phyloP scores from a whole-genome alignment of 106 monocot genomes.

The Apostasia ramifera region DNA sequence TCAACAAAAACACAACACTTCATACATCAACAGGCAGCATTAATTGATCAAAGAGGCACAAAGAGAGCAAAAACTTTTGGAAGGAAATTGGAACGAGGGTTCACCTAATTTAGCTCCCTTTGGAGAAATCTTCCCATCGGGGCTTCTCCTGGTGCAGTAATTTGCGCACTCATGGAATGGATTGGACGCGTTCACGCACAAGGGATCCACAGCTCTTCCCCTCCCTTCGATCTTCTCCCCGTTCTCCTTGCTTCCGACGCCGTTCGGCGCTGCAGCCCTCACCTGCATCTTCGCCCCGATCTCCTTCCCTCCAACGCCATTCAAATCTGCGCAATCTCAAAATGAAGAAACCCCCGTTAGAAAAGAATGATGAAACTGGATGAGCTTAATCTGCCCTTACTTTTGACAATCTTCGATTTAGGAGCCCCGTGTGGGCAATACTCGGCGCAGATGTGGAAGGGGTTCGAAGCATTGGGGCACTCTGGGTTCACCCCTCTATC shows the following conservation, averaged over 20 bases:
- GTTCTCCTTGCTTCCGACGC: neutral
- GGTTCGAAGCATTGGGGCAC: slow-evolving; percentile 42
- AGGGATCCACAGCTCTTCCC: slow-evolving; percentile 9
- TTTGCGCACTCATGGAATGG: slow-evolving; percentile 18
- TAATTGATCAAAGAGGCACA: no score
- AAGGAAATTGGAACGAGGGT: neutral
- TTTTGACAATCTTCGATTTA: neutral
- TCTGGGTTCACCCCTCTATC: slow-evolving; percentile 11
- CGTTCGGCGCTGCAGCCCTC: slow-evolving; percentile 9
- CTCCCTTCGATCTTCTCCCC: neutral
- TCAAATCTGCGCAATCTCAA: slow-evolving; percentile 1
- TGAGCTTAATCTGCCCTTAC: neutral
- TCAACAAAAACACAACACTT: no score
- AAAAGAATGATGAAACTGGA: neutral
- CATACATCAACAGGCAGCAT: no score
- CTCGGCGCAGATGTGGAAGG: slow-evolving; percentile 30
- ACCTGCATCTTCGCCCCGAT: neutral
- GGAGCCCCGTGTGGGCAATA: slow-evolving; percentile 12
- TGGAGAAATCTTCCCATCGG: neutral
- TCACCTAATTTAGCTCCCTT: neutral
- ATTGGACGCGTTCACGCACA: slow-evolving; percentile 19
- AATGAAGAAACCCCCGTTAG: neutral
- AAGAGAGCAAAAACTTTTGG: no score
- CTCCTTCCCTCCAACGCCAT: neutral
- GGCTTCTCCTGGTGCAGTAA: neutral